These are phyloP conservation scores for Trypanosomatidae sp. DNA, from an alignment of 208 protist genomes.

Conservation along the genomic window DNA sequence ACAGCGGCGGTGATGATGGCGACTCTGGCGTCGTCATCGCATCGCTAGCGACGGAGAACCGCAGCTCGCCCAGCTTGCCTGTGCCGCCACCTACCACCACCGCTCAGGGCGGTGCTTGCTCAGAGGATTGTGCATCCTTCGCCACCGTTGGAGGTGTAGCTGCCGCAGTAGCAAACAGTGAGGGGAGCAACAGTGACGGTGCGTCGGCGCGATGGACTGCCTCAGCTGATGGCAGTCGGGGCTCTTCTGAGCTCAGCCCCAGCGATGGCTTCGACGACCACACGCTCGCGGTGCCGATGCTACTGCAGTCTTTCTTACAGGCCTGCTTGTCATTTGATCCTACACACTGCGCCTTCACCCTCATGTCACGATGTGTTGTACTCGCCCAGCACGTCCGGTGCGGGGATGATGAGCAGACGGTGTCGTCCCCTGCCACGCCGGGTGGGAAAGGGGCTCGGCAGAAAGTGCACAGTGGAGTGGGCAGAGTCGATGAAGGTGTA, in stretches of 20 bases:
- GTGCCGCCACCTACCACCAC: not conserved
- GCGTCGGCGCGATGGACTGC: not conserved
- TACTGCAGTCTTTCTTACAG: conserved; percentile 50
- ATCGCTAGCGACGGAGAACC: not conserved
- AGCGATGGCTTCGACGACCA: not conserved
- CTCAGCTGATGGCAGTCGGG: not conserved
- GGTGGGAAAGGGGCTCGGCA: not conserved
- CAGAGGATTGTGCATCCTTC: not conserved
- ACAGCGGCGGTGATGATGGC: not conserved
- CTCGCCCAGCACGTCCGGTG: conserved; percentile 38
- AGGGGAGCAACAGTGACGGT: not conserved
- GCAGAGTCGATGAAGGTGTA: not conserved
- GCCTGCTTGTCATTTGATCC: conserved; percentile 51
- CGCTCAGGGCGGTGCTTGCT: not conserved
- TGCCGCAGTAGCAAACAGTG: not conserved
- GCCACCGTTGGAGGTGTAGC: not conserved
- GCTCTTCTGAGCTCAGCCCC: not conserved
- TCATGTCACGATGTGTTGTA: conserved; percentile 65
- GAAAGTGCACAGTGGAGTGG: not conserved
- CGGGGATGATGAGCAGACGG: conserved; percentile 28
- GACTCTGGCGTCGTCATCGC: not conserved
- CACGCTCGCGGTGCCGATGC: conserved; percentile 23
- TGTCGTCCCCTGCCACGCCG: not conserved
- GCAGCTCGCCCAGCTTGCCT: not conserved
- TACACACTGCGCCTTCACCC: conserved; percentile 57